These are phyloP conservation scores for Pythium rishiriense DNA, from an alignment of 352 stramenopile species.

Conservation along the genomic window DNA sequence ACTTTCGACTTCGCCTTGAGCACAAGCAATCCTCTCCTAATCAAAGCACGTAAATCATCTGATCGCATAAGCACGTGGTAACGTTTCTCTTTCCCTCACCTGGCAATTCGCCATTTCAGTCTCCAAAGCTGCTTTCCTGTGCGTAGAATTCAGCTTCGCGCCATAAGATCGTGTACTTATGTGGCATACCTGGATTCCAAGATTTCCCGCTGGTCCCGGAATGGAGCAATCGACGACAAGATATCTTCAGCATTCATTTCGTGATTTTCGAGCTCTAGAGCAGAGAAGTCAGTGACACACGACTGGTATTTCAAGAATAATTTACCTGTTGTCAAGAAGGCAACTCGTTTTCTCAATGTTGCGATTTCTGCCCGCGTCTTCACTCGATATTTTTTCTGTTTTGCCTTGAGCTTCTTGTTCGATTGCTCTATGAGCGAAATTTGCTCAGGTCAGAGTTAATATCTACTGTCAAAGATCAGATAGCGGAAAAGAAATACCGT, in stretches of 20 bases:
- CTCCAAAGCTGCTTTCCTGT: constrained; percentile 13
- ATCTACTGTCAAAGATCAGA: background rate
- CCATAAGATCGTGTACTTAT: background rate
- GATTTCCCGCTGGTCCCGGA: constrained; percentile 10
- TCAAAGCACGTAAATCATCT: constrained; percentile 1
- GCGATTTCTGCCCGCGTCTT: constrained; percentile 27
- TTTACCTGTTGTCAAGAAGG: constrained; percentile 25
- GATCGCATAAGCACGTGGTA: background rate
- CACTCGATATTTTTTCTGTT: constrained; percentile 32
- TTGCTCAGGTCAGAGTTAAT: background rate
- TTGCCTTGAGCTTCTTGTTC: constrained; percentile 27
- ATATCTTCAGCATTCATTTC: constrained; percentile 27
- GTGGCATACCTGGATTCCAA: constrained; percentile 12
- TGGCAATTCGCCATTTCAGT: constrained; percentile 4
- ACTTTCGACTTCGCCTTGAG: constrained; percentile 7
- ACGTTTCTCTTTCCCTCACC: too few relatives aligned
- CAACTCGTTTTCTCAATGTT: constrained; percentile 29
- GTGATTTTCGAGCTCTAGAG: constrained; percentile 21
- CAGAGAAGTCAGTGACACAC: background rate
- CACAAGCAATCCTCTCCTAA: constrained; percentile 2
- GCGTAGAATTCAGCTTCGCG: background rate
- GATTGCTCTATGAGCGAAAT: constrained; percentile 13
- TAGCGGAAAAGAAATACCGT: background rate
- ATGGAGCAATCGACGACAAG: constrained; percentile 21
- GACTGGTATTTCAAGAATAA: background rate